These are phyloP conservation scores for Corynascus novoguineensis DNA, from an alignment of 495 filamentous ascomycete species.

Conservation along the genomic window DNA sequence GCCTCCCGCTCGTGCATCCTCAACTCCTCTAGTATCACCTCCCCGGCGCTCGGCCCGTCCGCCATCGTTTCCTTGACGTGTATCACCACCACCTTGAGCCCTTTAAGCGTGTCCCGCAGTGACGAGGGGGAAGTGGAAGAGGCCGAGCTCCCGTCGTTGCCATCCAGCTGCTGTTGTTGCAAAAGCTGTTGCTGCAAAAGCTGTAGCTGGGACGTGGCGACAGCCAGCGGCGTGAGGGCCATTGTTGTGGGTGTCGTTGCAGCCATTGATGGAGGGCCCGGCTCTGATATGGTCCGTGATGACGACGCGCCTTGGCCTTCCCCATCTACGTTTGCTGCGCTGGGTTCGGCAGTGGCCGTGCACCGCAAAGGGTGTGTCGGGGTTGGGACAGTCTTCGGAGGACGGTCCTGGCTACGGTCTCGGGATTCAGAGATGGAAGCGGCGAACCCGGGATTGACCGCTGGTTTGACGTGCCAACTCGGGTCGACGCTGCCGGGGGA, in stretches of 20 bases:
- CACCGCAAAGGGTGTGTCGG: background rate
- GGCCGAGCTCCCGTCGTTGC: background rate
- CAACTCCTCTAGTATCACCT: constrained; percentile 65
- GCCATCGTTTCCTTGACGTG: constrained; percentile 72
- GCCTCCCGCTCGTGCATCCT: constrained; percentile 52
- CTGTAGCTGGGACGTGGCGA: background rate
- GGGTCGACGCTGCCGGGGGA: constrained; percentile 37
- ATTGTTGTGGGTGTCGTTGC: background rate
- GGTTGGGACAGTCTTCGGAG: background rate
- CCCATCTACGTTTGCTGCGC: background rate
- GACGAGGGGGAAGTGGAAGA: background rate
- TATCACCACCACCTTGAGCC: constrained; percentile 66
- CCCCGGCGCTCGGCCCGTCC: constrained; percentile 54
- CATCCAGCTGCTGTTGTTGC: background rate
- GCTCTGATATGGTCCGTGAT: background rate
- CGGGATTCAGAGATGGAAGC: background rate
- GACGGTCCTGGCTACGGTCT: background rate
- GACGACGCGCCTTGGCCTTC: background rate
- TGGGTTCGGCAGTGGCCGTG: background rate
- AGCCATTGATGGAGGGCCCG: background rate
- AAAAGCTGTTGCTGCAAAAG: background rate
- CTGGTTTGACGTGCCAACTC: background rate
- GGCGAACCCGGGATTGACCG: background rate
- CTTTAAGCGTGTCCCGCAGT: constrained; percentile 30
- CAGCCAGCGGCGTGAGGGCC: background rate